Evolutionary conservation across 2,329 filamentous ascomycete genomes (phyloP).

Genomic region (Exophiala viscosa): DNA sequence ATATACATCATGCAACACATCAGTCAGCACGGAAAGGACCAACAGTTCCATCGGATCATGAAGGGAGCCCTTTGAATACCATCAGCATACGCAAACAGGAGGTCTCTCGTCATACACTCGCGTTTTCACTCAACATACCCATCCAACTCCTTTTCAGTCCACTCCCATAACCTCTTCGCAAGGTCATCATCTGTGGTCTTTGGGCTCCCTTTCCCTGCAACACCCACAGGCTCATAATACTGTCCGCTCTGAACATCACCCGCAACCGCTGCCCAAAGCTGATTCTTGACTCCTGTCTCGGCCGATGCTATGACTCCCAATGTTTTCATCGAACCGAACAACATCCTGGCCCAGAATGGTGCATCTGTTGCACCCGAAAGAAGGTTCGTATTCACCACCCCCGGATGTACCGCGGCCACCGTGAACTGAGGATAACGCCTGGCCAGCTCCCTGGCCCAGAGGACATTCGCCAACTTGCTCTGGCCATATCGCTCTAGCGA

Average conservation of each 20-base stretch:
- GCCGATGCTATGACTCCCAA: conserved; percentile 22
- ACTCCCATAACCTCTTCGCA: conserved; percentile 41
- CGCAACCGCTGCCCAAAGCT: conserved; percentile 42
- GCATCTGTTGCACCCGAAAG: conserved; percentile 27
- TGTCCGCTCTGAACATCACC: conserved; percentile 35
- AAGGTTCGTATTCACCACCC: conserved; percentile 47
- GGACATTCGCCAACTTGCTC: conserved; percentile 50
- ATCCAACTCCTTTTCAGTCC: conserved; percentile 37
- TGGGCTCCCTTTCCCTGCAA: conserved; percentile 31
- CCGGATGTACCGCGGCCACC: conserved; percentile 46
- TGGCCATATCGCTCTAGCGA: conserved; percentile 43
- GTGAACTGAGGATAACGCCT: conserved; percentile 45
- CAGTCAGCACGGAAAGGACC: too few species aligned
- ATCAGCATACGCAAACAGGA: background rate
- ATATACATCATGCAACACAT: too few species aligned
- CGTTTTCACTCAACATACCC: background rate
- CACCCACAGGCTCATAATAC: conserved; percentile 42
- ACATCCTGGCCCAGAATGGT: conserved; percentile 1
- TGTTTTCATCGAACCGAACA: background rate
- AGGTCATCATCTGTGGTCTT: conserved; percentile 34
- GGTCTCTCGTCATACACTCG: too few species aligned
- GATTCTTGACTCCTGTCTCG: conserved; percentile 39
- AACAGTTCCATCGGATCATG: too few species aligned
- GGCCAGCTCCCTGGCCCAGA: conserved; percentile 44
- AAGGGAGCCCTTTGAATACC: too few species aligned